Base-by-base conservation (phyloP, 805 yeast genomes). In the Candida fluviatilis region DNA sequence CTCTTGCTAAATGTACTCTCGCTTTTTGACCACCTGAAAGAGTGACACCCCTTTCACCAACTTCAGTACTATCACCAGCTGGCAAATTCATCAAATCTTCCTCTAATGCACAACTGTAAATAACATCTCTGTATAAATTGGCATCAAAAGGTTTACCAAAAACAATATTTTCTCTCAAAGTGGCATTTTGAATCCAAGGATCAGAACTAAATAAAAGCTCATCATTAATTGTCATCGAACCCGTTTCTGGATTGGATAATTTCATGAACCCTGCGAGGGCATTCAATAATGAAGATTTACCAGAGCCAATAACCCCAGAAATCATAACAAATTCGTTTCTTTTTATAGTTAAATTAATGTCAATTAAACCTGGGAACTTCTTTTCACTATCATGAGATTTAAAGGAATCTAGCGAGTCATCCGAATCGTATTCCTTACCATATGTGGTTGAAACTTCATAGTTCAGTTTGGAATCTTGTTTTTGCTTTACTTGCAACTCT, bases 21-120 rank as follows among this genome's bases (percentile, higher is more conserved):
- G 73, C 72, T 47, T 66, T 66, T 51, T 68, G 73, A 13, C 73
- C 73, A 18, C 73, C 73, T 26, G 71, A 65, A 31, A 68, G 57
- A 1, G 69, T 68, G 36, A 67, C 55, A 39, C 73, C 73, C 41
- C 69, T 55, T 50, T 68, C 73, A 37, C 73, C 73, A 38, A 68
- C 63, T 48, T 68, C 73, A 14, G 73, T 67, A 32, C 48, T 39
- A 47, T 68, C 73, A 11, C 62, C 55, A 25, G 62, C 64, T 4
- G 67, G 65, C 36, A 68, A 55, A 18, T 40, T 42, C 7, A 39
- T 43, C 45, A 68, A 49, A 48, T 67, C 73, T 11, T 62, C 68
- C 29, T 59, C 62, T 41, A 68, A 60, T 29, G 65, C 64, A 54
- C 73, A 68, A 4, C 72, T 69, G 31, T 48, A 37, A 5, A 68